These are phyloP conservation scores for Naematelia encephala DNA, from an alignment of 768 basidiomycete species.

Conservation along the genomic window DNA sequence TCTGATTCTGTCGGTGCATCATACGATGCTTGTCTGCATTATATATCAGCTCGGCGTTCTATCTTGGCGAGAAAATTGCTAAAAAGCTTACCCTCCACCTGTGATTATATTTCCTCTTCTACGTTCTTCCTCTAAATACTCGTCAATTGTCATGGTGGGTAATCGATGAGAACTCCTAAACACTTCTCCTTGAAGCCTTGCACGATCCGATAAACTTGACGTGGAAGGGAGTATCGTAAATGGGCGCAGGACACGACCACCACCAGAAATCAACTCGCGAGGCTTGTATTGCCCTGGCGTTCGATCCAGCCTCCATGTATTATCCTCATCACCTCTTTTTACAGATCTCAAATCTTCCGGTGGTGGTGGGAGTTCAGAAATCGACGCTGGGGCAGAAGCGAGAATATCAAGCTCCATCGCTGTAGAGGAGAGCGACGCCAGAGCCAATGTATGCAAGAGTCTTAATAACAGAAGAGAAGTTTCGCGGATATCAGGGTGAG, in stretches of 20 bases:
- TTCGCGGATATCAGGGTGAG: constrained; percentile 47
- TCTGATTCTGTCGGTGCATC: constrained; percentile 69
- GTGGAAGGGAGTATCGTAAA: constrained; percentile 86
- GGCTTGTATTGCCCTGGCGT: constrained; percentile 52
- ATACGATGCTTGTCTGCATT: constrained; percentile 65
- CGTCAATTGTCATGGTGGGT: constrained; percentile 93
- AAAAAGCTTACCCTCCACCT: constrained; percentile 70
- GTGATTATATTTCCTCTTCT: constrained; percentile 80
- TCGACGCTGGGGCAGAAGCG: constrained; percentile 30
- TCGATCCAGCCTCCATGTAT: constrained; percentile 71
- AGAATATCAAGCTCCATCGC: constrained; percentile 72
- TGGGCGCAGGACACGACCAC: constrained; percentile 80
- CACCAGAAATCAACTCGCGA: constrained; percentile 61
- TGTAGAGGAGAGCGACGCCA: constrained; percentile 64
- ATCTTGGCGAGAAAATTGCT: neutral
- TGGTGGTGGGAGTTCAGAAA: constrained; percentile 33
- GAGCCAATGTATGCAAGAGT: constrained; percentile 67
- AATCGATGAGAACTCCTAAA: constrained; percentile 78
- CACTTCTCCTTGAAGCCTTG: constrained; percentile 70
- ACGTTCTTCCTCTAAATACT: constrained; percentile 83
- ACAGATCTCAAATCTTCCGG: constrained; percentile 14
- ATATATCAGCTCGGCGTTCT: constrained; percentile 1
- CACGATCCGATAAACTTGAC: constrained; percentile 59
- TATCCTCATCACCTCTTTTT: constrained; percentile 51
- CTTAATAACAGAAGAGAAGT: constrained; percentile 68